Percentiles rank a stretch among this genome's conserved stretches.
phyloP scores from a whole-genome alignment of 1,139 yeast genomes.

The Candida pseudocylindracea region DNA sequence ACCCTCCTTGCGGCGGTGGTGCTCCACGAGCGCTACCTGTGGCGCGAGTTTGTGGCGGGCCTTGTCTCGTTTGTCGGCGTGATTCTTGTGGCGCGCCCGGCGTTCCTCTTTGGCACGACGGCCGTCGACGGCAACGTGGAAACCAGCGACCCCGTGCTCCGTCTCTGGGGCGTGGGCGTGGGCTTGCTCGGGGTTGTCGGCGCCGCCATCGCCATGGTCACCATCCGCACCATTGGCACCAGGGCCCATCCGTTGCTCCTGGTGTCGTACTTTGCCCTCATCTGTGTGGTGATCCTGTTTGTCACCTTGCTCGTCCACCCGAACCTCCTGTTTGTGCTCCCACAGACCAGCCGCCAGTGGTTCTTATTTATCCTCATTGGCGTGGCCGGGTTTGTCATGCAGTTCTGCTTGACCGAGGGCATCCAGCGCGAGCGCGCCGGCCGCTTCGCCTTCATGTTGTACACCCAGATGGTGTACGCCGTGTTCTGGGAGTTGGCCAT shows the following conservation, averaged over 20 bases:
- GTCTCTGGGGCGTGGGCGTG: constrained; percentile 35
- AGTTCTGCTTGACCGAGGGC: constrained; percentile 60
- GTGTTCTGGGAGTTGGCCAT: constrained; percentile 52
- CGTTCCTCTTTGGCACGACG: constrained; percentile 36
- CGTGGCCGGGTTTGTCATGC: constrained; percentile 62
- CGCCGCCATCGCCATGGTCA: constrained; percentile 47
- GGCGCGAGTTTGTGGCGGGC: constrained; percentile 49
- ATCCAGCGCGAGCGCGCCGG: constrained; percentile 68
- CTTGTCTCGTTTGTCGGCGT: constrained; percentile 55
- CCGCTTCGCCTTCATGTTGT: constrained; percentile 51
- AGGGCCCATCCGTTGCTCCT: constrained; percentile 62
- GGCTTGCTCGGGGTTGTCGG: constrained; percentile 55
- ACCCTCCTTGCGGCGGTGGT: constrained; percentile 52
- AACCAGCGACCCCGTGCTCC: constrained; percentile 15
- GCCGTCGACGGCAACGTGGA: constrained; percentile 12
- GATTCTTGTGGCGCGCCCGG: constrained; percentile 59
- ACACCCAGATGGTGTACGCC: constrained; percentile 62
- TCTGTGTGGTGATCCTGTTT: constrained; percentile 33
- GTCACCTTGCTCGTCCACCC: constrained; percentile 33
- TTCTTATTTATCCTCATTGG: constrained; percentile 37
- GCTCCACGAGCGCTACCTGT: constrained; percentile 44
- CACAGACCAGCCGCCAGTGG: constrained; percentile 44
- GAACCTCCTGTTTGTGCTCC: constrained; percentile 33
- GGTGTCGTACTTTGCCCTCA: constrained; percentile 54
- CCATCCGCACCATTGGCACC: constrained; percentile 53